Conservation (phyloP, 2,329 filamentous ascomycete genomes). For the Colletotrichum sp. region DNA sequence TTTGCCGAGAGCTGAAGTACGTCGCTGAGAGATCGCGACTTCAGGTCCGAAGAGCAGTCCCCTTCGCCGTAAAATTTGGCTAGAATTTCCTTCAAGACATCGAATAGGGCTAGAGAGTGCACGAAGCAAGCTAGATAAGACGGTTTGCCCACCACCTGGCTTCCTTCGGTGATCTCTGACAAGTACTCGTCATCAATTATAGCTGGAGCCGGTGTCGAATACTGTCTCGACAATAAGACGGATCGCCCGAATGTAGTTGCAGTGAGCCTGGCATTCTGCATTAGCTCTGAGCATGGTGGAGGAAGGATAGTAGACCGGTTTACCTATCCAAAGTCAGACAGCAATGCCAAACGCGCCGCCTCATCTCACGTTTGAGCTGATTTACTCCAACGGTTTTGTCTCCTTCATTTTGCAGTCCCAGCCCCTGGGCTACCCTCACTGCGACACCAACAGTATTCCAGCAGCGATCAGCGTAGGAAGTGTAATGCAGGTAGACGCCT, state of each 20-base stretch:
- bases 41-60: background rate
- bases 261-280: slow-evolving; percentile 19
- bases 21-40: background rate
- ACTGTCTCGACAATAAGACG: slow-evolving; percentile 21
- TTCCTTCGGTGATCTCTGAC: slow-evolving; percentile 21
- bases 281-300: background rate
- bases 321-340: slow-evolving; percentile 33
- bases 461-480: slow-evolving; percentile 30
- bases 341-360: slow-evolving; percentile 31
- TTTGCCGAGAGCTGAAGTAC: background rate
- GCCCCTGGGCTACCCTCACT: slow-evolving; percentile 30
- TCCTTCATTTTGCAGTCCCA: slow-evolving; percentile 28
- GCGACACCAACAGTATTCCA: slow-evolving; percentile 34
- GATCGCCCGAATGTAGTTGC: slow-evolving; percentile 32
- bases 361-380: slow-evolving; percentile 32
- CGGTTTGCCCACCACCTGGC: slow-evolving; percentile 22
- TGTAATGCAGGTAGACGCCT: slow-evolving; percentile 31
- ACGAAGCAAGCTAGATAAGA: slow-evolving; percentile 28
- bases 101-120: slow-evolving; percentile 22
- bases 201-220: slow-evolving; percentile 19
- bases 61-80: background rate
- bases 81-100: slow-evolving; percentile 3
- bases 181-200: slow-evolving; percentile 35
- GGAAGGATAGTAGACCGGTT: background rate
- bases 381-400: background rate